Percentiles rank a stretch among this genome's conserved stretches.
Conservation (phyloP, 2,329 filamentous ascomycete genomes). For the Fusarium sp. region DNA sequence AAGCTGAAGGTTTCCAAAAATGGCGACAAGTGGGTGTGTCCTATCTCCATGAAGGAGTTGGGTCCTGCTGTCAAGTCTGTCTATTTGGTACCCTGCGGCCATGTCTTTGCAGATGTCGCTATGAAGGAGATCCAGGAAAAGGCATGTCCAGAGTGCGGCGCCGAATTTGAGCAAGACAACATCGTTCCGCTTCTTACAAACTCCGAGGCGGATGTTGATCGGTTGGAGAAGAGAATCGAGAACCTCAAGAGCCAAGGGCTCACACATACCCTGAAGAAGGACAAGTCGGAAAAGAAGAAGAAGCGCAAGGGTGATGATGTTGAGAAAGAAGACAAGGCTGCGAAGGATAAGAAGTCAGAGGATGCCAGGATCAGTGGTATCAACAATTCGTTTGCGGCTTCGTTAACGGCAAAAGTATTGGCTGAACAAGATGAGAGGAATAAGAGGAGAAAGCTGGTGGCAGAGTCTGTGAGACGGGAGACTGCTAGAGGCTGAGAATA, state of each 20-base stretch:
- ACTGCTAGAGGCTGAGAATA: constrained; percentile 31
- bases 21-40: constrained; percentile 79
- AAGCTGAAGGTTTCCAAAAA: constrained; percentile 77
- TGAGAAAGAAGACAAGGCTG: constrained; percentile 60
- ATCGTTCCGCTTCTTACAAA: constrained; percentile 85
- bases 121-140: constrained; percentile 81
- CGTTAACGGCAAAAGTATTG: constrained; percentile 85
- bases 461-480: constrained; percentile 33
- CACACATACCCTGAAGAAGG: constrained; percentile 90
- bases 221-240: constrained; percentile 73
- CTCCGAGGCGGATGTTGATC: constrained; percentile 75
- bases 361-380: constrained; percentile 69
- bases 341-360: constrained; percentile 54
- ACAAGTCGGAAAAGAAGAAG: constrained; percentile 72
- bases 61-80: constrained; percentile 83
- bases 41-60: constrained; percentile 86
- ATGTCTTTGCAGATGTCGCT: constrained; percentile 89
- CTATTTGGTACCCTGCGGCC: constrained; percentile 93
- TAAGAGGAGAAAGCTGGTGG: constrained; percentile 77
- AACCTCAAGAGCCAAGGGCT: constrained; percentile 78
- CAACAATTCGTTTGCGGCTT: constrained; percentile 88
- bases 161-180: constrained; percentile 77
- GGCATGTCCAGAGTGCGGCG: constrained; percentile 78
- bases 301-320: constrained; percentile 68
- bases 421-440: constrained; percentile 87